Percentiles rank a stretch among this genome's conserved stretches.
phyloP scores from a whole-genome alignment of 2,329 filamentous ascomycete species.

The Metarhizium humberi region DNA sequence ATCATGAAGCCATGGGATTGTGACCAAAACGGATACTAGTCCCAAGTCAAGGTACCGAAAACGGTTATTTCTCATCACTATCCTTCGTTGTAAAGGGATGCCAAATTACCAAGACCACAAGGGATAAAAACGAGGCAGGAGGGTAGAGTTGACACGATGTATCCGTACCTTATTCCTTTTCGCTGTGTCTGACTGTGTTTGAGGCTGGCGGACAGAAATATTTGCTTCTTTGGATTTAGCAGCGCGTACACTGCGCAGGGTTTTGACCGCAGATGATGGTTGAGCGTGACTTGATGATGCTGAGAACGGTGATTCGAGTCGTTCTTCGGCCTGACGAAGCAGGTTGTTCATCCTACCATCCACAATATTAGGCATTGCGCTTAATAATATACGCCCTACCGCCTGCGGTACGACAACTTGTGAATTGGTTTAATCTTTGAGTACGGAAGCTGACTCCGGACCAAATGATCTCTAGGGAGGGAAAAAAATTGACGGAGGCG shows the following conservation, averaged over 20 bases:
- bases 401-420: neutral
- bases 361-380: conserved; percentile 8
- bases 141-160: neutral
- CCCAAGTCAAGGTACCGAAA: conserved; percentile 28
- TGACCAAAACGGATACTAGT: conserved; percentile 31
- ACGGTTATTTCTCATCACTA: conserved; percentile 32
- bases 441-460: neutral
- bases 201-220: neutral
- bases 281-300: neutral
- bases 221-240: neutral
- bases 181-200: neutral
- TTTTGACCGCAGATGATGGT: neutral
- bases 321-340: conserved; percentile 10
- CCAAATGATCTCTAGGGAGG: no score
- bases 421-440: neutral
- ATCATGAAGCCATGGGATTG: conserved; percentile 51
- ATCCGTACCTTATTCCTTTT: neutral
- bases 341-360: conserved; percentile 9
- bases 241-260: neutral
- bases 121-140: neutral
- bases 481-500: neutral
- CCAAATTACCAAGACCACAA: neutral
- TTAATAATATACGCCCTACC: neutral
- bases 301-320: conserved; percentile 1
- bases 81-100: conserved; percentile 1